A percentile compares a stretch with the other conserved stretches of the same genome.
Conservation (phyloP, 148 eudicot species). For the Gaultheria prostrata region DNA sequence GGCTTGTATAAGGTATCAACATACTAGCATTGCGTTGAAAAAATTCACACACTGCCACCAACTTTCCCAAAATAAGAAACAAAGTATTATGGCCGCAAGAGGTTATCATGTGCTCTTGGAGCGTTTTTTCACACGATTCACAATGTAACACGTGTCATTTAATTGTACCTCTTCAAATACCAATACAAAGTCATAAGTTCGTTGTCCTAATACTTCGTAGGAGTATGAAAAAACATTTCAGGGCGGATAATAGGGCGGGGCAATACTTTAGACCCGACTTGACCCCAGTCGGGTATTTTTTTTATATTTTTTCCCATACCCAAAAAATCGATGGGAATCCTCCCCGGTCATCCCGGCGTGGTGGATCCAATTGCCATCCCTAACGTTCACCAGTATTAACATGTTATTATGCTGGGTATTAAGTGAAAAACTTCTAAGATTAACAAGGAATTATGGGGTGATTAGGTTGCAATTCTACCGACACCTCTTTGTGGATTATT, state of each 20-base stretch:
- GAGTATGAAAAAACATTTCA: no score
- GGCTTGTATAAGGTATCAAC: background rate
- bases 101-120: background rate
- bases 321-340: no score
- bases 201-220: no score
- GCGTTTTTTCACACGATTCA: background rate
- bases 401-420: no score
- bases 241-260: no score
- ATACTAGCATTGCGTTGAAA: constrained; percentile 22
- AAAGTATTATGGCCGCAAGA: no score
- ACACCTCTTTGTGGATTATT: background rate
- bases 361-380: no score
- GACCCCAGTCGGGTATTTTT: no score
- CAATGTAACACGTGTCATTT: background rate
- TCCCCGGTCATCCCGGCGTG: no score
- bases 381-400: no score
- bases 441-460: background rate
- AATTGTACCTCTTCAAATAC: background rate
- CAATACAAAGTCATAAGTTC: background rate
- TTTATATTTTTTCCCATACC: no score
- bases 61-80: constrained; percentile 16
- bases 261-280: no score
- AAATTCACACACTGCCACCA: constrained; percentile 33
- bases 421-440: background rate
- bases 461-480: background rate